Conservation (phyloP, 352 stramenopile species). For the Globisporangium megalacanthum region DNA sequence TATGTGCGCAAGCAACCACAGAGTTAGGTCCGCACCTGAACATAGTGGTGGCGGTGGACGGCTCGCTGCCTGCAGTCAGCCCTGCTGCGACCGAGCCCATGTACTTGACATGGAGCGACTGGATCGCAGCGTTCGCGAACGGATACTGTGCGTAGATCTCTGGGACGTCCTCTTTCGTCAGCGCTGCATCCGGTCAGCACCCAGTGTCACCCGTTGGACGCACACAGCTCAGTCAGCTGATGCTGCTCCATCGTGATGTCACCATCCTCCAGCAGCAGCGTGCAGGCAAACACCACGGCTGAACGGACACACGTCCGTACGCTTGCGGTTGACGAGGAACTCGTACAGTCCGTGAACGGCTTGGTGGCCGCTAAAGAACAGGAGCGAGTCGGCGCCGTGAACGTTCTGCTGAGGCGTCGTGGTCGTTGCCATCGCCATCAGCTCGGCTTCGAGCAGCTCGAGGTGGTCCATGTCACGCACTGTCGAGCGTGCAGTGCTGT, state of each 20-base stretch:
- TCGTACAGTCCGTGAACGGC: slow-evolving; percentile 69
- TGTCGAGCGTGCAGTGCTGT: slow-evolving; percentile 33
- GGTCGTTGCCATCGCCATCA: slow-evolving; percentile 17
- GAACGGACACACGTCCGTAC: slow-evolving; percentile 35
- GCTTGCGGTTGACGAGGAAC: slow-evolving; percentile 71
- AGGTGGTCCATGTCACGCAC: slow-evolving; percentile 42
- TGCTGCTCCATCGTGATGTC: no score
- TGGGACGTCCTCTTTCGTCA: slow-evolving; percentile 71
- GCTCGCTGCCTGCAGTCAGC: slow-evolving; percentile 4
- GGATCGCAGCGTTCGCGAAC: slow-evolving; percentile 61
- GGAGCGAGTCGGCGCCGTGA: slow-evolving; percentile 54
- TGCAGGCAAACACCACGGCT: neutral
- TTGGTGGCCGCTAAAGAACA: slow-evolving; percentile 58
- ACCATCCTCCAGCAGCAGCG: no score
- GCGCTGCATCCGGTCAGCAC: slow-evolving; percentile 23
- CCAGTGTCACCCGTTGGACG: neutral
- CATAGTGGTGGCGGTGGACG: slow-evolving; percentile 3
- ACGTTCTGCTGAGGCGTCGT: slow-evolving; percentile 25
- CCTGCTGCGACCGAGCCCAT: slow-evolving; percentile 23
- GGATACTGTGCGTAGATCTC: slow-evolving; percentile 46
- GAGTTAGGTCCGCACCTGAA: slow-evolving; percentile 8
- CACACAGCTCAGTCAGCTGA: neutral
- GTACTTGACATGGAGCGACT: slow-evolving; percentile 41
- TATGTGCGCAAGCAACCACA: no score
- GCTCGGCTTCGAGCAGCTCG: slow-evolving; percentile 41